Conservation (phyloP, 129 eudicot genomes). For the Calendula officinalis region DNA sequence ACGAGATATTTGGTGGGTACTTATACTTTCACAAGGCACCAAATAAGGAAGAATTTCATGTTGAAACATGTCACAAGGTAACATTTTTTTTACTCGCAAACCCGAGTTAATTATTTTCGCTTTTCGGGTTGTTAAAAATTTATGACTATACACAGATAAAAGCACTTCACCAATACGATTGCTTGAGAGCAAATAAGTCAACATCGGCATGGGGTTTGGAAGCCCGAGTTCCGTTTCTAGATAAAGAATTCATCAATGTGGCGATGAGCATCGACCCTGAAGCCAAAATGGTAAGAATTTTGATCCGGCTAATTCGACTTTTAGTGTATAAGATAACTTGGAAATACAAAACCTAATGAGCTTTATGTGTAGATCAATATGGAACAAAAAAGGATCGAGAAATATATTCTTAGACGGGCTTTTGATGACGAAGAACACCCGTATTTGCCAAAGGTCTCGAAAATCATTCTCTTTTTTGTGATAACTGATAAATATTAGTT, state of each 20-base stretch:
- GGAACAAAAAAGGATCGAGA: constrained; percentile 61
- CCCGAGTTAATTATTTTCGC: neutral
- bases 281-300: constrained; percentile 6
- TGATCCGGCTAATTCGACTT: neutral
- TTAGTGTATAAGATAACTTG: neutral
- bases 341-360: neutral
- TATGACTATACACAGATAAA: neutral
- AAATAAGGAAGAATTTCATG: constrained; percentile 85
- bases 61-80: constrained; percentile 78
- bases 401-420: constrained; percentile 76
- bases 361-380: constrained; percentile 50
- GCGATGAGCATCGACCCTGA: constrained; percentile 88
- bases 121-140: neutral
- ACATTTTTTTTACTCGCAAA: neutral
- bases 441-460: constrained; percentile 78
- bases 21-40: constrained; percentile 95
- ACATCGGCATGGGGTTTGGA: constrained; percentile 98
- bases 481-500: neutral
- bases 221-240: constrained; percentile 93
- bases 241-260: constrained; percentile 74
- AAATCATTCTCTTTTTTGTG: neutral
- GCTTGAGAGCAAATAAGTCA: constrained; percentile 91
- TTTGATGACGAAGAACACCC: constrained; percentile 75
- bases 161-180: constrained; percentile 77
- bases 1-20: constrained; percentile 92